Evolutionary conservation across 805 yeast genomes (phyloP).

Genomic region (Kodamaea leandrae): DNA sequence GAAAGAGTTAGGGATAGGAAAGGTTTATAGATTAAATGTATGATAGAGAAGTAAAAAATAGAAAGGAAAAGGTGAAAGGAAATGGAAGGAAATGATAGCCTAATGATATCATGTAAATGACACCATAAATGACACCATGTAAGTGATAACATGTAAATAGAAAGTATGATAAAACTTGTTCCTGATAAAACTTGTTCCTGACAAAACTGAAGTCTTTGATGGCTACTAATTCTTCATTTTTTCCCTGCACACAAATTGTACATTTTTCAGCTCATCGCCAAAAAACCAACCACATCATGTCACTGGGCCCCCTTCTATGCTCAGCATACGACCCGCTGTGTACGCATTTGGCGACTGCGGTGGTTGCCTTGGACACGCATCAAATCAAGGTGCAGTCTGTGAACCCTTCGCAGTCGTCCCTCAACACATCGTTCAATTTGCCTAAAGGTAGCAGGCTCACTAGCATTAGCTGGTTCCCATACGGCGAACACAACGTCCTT

Average conservation of each 20-base stretch:
- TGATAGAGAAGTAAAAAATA: constrained; percentile 5
- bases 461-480: constrained; percentile 52
- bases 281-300: constrained; percentile 22
- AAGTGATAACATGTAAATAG: too few species aligned
- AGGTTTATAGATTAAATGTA: too few species aligned
- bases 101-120: too few species aligned
- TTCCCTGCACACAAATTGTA: neutral
- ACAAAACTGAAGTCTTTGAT: too few species aligned
- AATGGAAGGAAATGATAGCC: too few species aligned
- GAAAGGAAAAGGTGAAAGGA: constrained; percentile 1
- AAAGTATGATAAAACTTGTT: too few species aligned
- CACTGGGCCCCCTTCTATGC: too few species aligned
- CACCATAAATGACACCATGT: too few species aligned
- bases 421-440: constrained; percentile 50
- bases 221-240: neutral
- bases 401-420: constrained; percentile 37
- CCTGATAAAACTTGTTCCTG: too few species aligned
- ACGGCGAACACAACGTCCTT: constrained; percentile 41
- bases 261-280: constrained; percentile 9
- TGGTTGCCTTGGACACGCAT: constrained; percentile 69
- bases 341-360: constrained; percentile 60
- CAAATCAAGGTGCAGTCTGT: constrained; percentile 61
- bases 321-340: constrained; percentile 63
- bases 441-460: constrained; percentile 51
- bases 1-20: constrained; percentile 5